These are phyloP conservation scores for Starmerella cellae DNA, from an alignment of 805 yeast species.

Conservation along the genomic window DNA sequence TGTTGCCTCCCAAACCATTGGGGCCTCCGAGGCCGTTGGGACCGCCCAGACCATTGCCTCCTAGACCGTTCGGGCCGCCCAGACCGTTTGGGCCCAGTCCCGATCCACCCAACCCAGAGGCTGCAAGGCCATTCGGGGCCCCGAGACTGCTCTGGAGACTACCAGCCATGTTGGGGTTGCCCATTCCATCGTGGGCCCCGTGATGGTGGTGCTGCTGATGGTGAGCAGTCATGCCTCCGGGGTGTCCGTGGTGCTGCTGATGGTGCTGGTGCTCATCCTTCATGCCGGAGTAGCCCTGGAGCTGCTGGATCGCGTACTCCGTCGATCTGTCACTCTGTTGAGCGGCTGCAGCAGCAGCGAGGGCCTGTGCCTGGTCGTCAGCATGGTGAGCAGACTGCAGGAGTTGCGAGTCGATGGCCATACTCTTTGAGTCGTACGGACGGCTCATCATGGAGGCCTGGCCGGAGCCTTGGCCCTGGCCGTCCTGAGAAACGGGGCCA, in stretches of 20 bases:
- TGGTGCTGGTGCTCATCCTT: conserved; percentile 15
- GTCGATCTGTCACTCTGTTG: conserved; percentile 19
- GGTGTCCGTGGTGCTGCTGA: conserved; percentile 1
- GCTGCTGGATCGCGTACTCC: conserved; percentile 20
- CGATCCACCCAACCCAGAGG: not conserved
- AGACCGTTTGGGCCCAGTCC: not conserved
- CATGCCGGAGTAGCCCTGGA: conserved; percentile 17
- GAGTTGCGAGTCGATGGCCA: conserved; percentile 19
- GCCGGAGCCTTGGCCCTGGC: conserved; percentile 9
- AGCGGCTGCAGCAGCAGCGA: conserved; percentile 19
- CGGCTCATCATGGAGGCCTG: conserved; percentile 16
- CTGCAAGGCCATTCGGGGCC: not conserved
- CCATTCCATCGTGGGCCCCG: not conserved
- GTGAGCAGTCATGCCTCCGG: not conserved
- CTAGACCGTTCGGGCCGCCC: not conserved
- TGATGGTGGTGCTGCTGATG: conserved; percentile 5
- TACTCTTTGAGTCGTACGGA: conserved; percentile 17
- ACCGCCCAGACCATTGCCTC: conserved; percentile 1
- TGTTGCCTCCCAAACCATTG: conserved; percentile 6
- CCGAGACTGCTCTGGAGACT: not conserved
- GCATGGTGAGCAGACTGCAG: conserved; percentile 18
- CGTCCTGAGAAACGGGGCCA: conserved; percentile 17
- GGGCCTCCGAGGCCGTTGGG: not conserved
- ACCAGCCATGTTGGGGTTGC: not conserved
- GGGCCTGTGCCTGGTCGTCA: conserved; percentile 17